Evolutionary conservation across 305 asterid genomes (phyloP).

Genomic region (Stenogyne calaminthoides): DNA sequence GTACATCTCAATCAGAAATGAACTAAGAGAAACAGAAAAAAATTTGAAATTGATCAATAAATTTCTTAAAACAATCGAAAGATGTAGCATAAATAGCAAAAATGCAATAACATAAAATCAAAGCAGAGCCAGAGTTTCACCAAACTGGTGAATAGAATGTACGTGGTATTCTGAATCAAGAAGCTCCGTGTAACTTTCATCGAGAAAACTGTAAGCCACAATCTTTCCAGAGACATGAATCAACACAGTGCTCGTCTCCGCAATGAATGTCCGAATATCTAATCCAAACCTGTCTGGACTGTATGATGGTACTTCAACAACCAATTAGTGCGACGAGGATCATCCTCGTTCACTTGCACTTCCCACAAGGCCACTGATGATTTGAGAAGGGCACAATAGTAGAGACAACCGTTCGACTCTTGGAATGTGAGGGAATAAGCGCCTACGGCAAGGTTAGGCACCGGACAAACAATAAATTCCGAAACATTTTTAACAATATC

Average conservation of each 20-base stretch:
- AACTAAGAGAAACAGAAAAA: too few relatives aligned
- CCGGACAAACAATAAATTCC: neutral
- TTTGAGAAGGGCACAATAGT: conserved; percentile 8
- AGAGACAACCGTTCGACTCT: conserved; percentile 18
- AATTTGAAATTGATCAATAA: too few relatives aligned
- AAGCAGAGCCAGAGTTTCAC: neutral
- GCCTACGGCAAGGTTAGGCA: neutral
- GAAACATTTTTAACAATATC: conserved; percentile 9
- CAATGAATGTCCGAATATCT: neutral
- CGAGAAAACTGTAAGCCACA: conserved; percentile 13
- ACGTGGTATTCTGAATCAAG: conserved; percentile 1
- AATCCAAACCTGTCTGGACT: neutral
- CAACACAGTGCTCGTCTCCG: conserved; percentile 14
- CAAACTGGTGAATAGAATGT: neutral
- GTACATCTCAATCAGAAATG: too few relatives aligned
- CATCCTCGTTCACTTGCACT: neutral
- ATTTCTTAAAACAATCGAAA: too few relatives aligned
- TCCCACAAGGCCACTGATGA: neutral
- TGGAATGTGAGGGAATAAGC: neutral
- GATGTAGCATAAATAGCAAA: too few relatives aligned
- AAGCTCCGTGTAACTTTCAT: conserved; percentile 24
- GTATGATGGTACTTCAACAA: neutral
- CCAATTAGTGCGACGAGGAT: neutral
- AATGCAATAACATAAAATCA: neutral
- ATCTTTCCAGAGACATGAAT: conserved; percentile 19